phyloP scores from a whole-genome alignment of 1,284 basidiomycete species.

The Cerioporus squamosus region DNA sequence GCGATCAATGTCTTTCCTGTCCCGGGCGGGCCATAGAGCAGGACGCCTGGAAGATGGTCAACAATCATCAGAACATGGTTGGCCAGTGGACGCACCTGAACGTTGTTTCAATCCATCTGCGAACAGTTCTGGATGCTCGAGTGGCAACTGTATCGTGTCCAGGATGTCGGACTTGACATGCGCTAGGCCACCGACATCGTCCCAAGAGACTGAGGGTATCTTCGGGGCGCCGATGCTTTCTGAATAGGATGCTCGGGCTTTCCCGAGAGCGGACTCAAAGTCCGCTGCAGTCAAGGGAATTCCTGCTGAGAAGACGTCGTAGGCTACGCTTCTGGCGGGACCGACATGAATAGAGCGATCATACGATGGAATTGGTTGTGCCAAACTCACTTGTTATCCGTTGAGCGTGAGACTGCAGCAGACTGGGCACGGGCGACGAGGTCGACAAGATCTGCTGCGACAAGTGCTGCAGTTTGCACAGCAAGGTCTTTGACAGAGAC shows the following conservation, averaged over 20 bases:
- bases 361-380: background rate
- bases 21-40: conserved; percentile 93
- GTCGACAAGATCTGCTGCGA: conserved; percentile 82
- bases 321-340: conserved; percentile 8
- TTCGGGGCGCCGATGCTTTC: conserved; percentile 96
- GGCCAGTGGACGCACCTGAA: conserved; percentile 62
- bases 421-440: conserved; percentile 70
- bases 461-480: conserved; percentile 90
- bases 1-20: conserved; percentile 96
- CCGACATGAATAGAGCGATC: background rate
- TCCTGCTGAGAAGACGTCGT: conserved; percentile 46
- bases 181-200: conserved; percentile 94
- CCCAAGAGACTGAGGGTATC: conserved; percentile 97
- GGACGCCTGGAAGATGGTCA: conserved; percentile 58
- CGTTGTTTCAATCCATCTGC: conserved; percentile 93
- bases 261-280: conserved; percentile 76
- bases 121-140: conserved; percentile 95
- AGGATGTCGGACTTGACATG: conserved; percentile 93
- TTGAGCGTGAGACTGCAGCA: conserved; percentile 61
- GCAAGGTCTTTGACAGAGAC: conserved; percentile 78
- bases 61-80: background rate
- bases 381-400: conserved; percentile 43
- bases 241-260: conserved; percentile 82
- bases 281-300: conserved; percentile 69
- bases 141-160: conserved; percentile 95